Base-by-base conservation (phyloP, 371 early-diverging fungal species). In the Phascolomyces articulosus region DNA sequence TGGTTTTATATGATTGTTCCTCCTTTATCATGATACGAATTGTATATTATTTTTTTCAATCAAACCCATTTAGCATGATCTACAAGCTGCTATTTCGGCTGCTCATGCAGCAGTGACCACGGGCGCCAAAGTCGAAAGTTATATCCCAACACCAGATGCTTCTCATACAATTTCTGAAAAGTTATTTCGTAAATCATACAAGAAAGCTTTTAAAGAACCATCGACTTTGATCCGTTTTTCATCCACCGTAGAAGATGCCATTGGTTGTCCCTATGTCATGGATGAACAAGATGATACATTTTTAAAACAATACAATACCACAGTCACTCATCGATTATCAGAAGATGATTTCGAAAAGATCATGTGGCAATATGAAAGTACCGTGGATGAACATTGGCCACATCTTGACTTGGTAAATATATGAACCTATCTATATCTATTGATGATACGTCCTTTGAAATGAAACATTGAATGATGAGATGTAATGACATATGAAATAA, bases 91-190 rank as follows among this genome's bases (percentile, higher is more conserved):
- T 60, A 91, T 98, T 60, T 87, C 90, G 16, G 88, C 91, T 16
- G 83, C 87, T 23, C 87, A 92, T 51, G 90, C 91, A 10, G 92
- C 93, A 2, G 85, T 85, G 21, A 76, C 83, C 10, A 85, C 85
- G 6, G 84, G 85, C 44, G 85, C 86, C 57, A 66, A 77, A 31
- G 79, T 86, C 54, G 71, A 72, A 55, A 72, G 82, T n/a, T 90
- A 89, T 66, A 98, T 98, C 69, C 98, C 98, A 2, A 94, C 93
- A 1, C 98, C 98, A 4, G 95, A 96, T 83, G 97, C 98, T n/a
- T 91, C 91, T 11, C 74, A 79, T 34, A 74, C 80, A 29, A 86
- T 91, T n/a, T 57, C 68, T 26, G 26, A 63, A 4, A 78, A 80
- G 18, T 87, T 90, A 48, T 93, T 91, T 65, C 80, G 82, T 26